Evolutionary conservation across 805 yeast genomes (phyloP).

Genomic region (Tetrapisispora iriomotensis): DNA sequence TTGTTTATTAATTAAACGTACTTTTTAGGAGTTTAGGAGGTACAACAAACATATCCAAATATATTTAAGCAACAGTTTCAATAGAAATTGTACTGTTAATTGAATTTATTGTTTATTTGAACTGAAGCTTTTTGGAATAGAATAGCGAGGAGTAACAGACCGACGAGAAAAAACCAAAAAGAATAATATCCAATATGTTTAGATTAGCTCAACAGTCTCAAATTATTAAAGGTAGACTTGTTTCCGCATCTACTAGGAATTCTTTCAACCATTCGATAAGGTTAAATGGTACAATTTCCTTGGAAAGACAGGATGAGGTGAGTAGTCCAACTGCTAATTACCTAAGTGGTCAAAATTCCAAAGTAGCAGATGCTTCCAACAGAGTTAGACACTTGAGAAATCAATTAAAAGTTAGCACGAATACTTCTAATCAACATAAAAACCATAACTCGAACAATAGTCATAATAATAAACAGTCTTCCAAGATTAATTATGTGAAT

Average conservation of each 20-base stretch:
- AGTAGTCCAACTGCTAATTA: constrained; percentile 9
- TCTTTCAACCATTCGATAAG: constrained; percentile 32
- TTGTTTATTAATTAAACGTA: no score
- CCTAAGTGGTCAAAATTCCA: constrained; percentile 15
- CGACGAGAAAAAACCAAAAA: no score
- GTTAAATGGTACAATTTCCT: constrained; percentile 29
- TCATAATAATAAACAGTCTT: constrained; percentile 5
- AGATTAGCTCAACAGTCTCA: constrained; percentile 29
- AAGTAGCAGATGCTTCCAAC: constrained; percentile 18
- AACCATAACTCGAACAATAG: constrained; percentile 11
- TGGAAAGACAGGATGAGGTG: constrained; percentile 20
- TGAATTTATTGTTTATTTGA: no score
- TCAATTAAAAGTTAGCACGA: constrained; percentile 7
- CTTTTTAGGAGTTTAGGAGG: no score
- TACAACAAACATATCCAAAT: no score
- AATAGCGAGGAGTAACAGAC: no score
- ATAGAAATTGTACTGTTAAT: no score
- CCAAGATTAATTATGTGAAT: constrained; percentile 12
- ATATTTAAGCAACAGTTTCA: no score
- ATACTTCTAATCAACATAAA: constrained; percentile 5
- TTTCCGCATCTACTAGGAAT: constrained; percentile 30
- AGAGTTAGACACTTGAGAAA: constrained; percentile 24
- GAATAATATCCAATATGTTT: constrained; percentile 24
- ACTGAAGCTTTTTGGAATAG: no score
- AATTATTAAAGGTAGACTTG: constrained; percentile 31